Conservation (phyloP, 2,329 filamentous ascomycete genomes). For the Phoma sp. region DNA sequence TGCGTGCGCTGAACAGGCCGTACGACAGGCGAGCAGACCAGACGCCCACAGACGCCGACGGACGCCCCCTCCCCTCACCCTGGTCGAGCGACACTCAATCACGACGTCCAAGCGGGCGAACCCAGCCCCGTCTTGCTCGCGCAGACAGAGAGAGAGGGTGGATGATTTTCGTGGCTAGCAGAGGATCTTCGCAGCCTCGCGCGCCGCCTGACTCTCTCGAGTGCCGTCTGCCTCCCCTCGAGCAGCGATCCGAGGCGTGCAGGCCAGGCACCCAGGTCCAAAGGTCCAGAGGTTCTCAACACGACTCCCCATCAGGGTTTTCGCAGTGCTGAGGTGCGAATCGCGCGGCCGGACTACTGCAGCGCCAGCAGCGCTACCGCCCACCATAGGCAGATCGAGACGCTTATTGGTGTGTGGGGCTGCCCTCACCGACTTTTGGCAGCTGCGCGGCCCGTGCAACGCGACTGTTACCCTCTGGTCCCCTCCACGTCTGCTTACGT, state of each 20-base stretch:
- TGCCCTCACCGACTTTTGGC: slow-evolving; percentile 20
- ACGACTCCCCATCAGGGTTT: slow-evolving; percentile 23
- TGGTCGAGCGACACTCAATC: slow-evolving; percentile 17
- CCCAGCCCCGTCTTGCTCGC: slow-evolving; percentile 24
- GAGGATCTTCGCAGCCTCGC: slow-evolving; percentile 11
- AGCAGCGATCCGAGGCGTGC: slow-evolving; percentile 14
- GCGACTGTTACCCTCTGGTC: slow-evolving; percentile 19
- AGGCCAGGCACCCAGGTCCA: slow-evolving; percentile 25
- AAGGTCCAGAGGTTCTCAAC: background rate
- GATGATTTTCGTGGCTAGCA: slow-evolving; percentile 18
- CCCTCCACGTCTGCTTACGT: slow-evolving; percentile 21
- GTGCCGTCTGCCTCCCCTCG: slow-evolving; percentile 8
- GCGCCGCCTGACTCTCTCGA: slow-evolving; percentile 1
- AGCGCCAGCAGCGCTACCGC: slow-evolving; percentile 35
- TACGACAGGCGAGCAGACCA: slow-evolving; percentile 10
- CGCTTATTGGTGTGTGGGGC: slow-evolving; percentile 21
- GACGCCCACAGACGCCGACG: background rate
- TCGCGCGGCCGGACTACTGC: slow-evolving; percentile 33
- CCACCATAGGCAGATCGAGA: slow-evolving; percentile 20
- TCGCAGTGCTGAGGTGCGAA: slow-evolving; percentile 16
- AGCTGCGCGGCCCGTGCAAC: slow-evolving; percentile 17
- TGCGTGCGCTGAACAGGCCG: slow-evolving; percentile 8
- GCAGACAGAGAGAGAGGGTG: background rate
- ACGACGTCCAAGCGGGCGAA: slow-evolving; percentile 24
- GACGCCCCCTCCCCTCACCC: background rate